Base-by-base conservation (phyloP, 352 stramenopile species). In the Globisporangium abappressorium region DNA sequence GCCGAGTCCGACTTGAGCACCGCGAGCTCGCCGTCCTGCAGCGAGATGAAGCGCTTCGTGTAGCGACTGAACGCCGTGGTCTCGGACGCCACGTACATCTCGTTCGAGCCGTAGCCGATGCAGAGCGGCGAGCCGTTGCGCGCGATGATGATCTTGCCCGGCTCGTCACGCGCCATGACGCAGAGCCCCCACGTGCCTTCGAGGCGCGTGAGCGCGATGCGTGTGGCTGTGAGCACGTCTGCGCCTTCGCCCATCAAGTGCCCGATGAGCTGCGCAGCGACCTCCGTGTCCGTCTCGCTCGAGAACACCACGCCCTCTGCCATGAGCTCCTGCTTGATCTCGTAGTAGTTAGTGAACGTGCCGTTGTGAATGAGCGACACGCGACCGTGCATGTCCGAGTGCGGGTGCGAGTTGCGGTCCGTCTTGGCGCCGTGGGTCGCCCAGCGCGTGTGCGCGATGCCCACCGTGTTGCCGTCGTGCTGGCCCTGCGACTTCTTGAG, bases 401-500 rank as follows among this genome's bases (percentile, higher is more conserved):
- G 97, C 43, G 98, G 97, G 78, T 99, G 98, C 28, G 97, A 98
- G 89, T 99, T 99, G 65, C 88, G 85, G 84, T 99, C 97, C 7
- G 97, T 99, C 77, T 99, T 99, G 58, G 87, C 78, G 54, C 98
- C 98, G 76, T 99, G 98, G 9, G 98, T 99, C 14, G 98, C 97
- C 98, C 97, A 99, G 12, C 98, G 97, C n/a, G 97, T 99, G 82
- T 99, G 98, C 34, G 97, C 98, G 71, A 99, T 99, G 54, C 97
- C 98, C 18, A 98, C 79, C 9, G 82, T 86, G 82, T 99, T 98
- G 63, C 92, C 83, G 4, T 74, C 70, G 71, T 97, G 89, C 43
- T 84, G 70, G 28, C 73, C 70, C 59, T 84, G 82, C 49, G 97
- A 92, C 51, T 93, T 75, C 20, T 88, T 75, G 34, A 98, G 81